Base-by-base conservation (phyloP, 176 grass and related monocot species). In the Cenchrus americanus region DNA sequence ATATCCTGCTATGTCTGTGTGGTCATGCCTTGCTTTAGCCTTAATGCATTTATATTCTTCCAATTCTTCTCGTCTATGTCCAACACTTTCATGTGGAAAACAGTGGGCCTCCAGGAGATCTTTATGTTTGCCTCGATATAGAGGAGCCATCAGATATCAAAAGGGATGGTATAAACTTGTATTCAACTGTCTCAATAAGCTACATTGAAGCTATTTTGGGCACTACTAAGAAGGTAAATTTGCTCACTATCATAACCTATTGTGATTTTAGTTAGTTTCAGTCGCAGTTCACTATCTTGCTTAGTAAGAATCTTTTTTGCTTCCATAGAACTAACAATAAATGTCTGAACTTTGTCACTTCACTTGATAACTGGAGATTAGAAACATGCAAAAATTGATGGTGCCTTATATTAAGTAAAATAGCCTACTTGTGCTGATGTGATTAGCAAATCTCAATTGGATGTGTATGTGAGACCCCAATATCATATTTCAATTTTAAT, bases 141-240 rank as follows among this genome's bases (percentile, higher is more conserved):
- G 93, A 98, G 86, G 96, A 95, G 67, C 86, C 94, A 80, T 87
- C 96, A 58, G 96, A 95, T 84, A 95, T 98, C 80, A 88, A 79
- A 86, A 95, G 96, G 81, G 96, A 98, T 85, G 96, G 96, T 72
- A 92, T 98, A 85, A 94, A 98, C 74, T 90, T 98, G 75, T 90
- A 88, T 87, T 98, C 96, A 59, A 90, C 68, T 71, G 68, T 98
- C 57, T 88, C 91, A n/a, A 81, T 98, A 90, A 98, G 64, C 90
- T 98, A 95, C 55, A 43, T 95, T 51, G 96, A 95, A 94, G 96
- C 96, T 73, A 95, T 98, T 86, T 83, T 98, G 85, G 96, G 96
- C 50, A 92, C 91, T 12, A 57, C 82, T 74, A 50, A 92, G 69
- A 81, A 81, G 91, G 96, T 98, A 79, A 91, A 74, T 11, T 73